phyloP scores from a whole-genome alignment of 192 early-diverging fungal genomes.

The Kappamyces sp. region DNA sequence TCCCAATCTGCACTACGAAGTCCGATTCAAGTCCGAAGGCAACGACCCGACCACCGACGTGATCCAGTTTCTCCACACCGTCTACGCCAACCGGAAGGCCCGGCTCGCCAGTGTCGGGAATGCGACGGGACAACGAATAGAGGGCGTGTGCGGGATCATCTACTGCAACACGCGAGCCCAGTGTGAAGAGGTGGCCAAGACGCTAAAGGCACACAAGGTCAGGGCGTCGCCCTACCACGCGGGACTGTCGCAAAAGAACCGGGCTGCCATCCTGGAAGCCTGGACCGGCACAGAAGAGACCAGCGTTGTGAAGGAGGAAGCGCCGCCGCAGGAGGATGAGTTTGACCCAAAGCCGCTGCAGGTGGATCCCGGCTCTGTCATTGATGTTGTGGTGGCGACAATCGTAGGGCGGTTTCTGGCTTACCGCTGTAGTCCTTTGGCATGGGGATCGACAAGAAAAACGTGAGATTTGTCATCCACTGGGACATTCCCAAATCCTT shows the following conservation, averaged over 20 bases:
- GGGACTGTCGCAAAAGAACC: constrained; percentile 21
- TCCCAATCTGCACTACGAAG: constrained; percentile 43
- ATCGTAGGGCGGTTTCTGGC: too few relatives aligned
- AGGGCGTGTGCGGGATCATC: constrained; percentile 43
- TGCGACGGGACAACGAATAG: constrained; percentile 11
- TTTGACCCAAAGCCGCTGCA: constrained; percentile 4
- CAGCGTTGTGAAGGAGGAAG: constrained; percentile 3
- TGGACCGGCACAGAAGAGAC: constrained; percentile 29
- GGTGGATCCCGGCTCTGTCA: constrained; percentile 7
- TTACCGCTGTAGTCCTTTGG: too few relatives aligned
- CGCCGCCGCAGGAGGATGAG: neutral
- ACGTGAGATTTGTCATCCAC: constrained; percentile 93
- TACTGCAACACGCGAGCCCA: constrained; percentile 40
- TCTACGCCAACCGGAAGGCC: constrained; percentile 24
- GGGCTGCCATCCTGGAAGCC: constrained; percentile 22
- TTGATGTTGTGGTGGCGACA: constrained; percentile 45
- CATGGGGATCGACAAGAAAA: constrained; percentile 95
- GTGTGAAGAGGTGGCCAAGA: constrained; percentile 35
- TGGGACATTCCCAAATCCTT: constrained; percentile 83
- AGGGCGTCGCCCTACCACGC: constrained; percentile 40
- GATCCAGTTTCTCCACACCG: constrained; percentile 17
- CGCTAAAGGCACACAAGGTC: constrained; percentile 26
- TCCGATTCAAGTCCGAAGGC: constrained; percentile 32
- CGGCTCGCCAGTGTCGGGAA: constrained; percentile 6
- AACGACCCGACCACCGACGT: constrained; percentile 35